Evolutionary conservation across 163 green algal species (phyloP), one percentile per base, ranked within the genome.

Genomic region (Scenedesmus sp.): DNA sequence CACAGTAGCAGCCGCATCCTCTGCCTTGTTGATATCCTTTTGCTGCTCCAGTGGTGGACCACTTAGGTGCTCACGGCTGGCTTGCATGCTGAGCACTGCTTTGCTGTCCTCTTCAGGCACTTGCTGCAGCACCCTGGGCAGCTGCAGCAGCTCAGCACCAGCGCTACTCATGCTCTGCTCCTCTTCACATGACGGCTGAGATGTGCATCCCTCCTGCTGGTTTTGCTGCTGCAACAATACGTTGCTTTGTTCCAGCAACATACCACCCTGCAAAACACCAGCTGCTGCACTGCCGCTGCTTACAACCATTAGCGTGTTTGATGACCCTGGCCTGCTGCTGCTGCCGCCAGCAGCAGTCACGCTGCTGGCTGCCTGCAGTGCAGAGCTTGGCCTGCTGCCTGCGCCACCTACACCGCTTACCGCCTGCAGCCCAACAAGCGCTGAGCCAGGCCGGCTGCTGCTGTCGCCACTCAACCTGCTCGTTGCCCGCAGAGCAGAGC

Each of bases 21-120:
- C 34, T 26, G 34, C 9, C 76, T 23, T 59, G 76, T 34, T 59
- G 9, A 34, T 7, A 54, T 9, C 12, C 20, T 52, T 18, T 20
- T 81, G 73, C 34, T 84, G 76, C 76, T 84, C 3, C 70, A 52
- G 20, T 23, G 46, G 23, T 6, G 0, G 52, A 15, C 1, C 54
- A 54, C 15, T 56, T 15, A 46, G 54, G 16, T 86, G 79, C 79
- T 64, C 52, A 20, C 8, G 18, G 54, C 52, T 86, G 54, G 79
- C 52, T 52, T 62, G 52, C 70, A 46, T 26, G 52, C 79, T 86
- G 79, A 62, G 79, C 79, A 46, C 34, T 86, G 79, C 46, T 57
- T 26, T 74, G 83, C 83, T 77, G 57, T 74, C 56, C 59, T 88
- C 83, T 67, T 88, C 83, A 76, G 26, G 83, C 83, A 88, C 83